These are phyloP conservation scores for Phaeosphaeriaceae sp. DNA, from an alignment of 2,329 filamentous ascomycete species.

Conservation along the genomic window DNA sequence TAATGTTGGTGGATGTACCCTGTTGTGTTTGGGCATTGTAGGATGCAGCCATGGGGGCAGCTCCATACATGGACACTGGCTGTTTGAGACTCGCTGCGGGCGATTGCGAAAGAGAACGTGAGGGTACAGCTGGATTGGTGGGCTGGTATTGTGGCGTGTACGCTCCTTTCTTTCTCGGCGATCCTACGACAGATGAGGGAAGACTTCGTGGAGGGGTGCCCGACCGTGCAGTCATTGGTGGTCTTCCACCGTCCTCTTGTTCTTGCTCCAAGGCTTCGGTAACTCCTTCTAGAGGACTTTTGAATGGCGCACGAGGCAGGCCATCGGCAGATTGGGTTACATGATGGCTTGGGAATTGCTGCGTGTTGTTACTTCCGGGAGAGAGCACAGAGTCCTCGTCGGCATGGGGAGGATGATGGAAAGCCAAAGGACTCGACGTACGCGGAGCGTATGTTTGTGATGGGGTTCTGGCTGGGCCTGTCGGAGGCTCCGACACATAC, in stretches of 20 bases:
- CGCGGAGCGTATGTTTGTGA: constrained; percentile 65
- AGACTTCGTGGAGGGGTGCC: constrained; percentile 44
- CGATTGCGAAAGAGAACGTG: constrained; percentile 65
- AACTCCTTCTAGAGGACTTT: constrained; percentile 41
- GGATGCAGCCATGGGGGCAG: constrained; percentile 48
- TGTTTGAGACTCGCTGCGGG: constrained; percentile 62
- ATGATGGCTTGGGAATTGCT: constrained; percentile 30
- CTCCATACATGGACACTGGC: constrained; percentile 55
- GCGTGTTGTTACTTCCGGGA: constrained; percentile 8
- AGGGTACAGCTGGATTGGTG: constrained; percentile 19
- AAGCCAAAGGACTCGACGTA: constrained; percentile 70
- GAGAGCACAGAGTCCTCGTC: background rate
- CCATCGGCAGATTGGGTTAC: constrained; percentile 36
- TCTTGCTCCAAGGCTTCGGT: constrained; percentile 43
- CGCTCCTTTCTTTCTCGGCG: constrained; percentile 48
- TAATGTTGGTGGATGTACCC: constrained; percentile 27
- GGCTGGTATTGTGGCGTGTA: constrained; percentile 60
- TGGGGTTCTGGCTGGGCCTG: constrained; percentile 43
- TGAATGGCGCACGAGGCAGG: constrained; percentile 32
- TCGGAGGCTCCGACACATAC: constrained; percentile 47
- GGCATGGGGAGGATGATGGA: constrained; percentile 46
- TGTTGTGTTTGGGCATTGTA: constrained; percentile 37
- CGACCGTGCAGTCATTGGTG: constrained; percentile 32
- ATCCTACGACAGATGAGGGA: constrained; percentile 45
- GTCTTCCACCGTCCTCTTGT: constrained; percentile 18